Evolutionary conservation across 495 filamentous ascomycete species (phyloP).

Genomic region (Pyrenopolyporus hunteri): DNA sequence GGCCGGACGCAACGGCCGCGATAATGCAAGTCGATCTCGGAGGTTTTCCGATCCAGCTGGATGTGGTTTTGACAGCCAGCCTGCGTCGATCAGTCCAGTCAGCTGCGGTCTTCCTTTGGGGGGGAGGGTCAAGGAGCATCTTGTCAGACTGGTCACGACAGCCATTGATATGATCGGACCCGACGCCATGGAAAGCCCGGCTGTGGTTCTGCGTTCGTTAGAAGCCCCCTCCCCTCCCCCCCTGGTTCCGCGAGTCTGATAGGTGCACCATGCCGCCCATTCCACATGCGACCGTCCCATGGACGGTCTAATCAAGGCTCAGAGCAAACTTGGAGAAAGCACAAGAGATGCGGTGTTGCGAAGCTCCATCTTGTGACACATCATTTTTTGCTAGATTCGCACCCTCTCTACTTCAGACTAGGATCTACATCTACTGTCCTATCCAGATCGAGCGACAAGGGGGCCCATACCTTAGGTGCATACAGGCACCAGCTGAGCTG

Average conservation of each 20-base stretch:
- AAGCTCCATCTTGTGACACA: constrained; percentile 28
- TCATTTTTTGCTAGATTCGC: constrained; percentile 34
- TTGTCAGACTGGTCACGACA: constrained; percentile 34
- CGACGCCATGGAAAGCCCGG: constrained; percentile 36
- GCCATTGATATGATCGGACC: constrained; percentile 38
- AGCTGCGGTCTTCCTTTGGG: constrained; percentile 23
- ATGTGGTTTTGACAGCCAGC: constrained; percentile 20
- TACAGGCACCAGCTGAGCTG: no score
- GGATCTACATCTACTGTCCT: constrained; percentile 19
- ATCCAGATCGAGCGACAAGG: constrained; percentile 20
- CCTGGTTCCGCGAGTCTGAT: constrained; percentile 11
- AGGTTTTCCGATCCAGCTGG: constrained; percentile 33
- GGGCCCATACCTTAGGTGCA: constrained; percentile 1
- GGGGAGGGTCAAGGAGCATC: constrained; percentile 12
- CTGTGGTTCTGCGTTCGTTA: constrained; percentile 16
- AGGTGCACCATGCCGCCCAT: constrained; percentile 12
- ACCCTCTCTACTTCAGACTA: constrained; percentile 27
- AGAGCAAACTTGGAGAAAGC: constrained; percentile 28
- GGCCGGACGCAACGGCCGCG: constrained; percentile 29
- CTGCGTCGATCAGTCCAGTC: constrained; percentile 23
- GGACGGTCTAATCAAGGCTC: constrained; percentile 2
- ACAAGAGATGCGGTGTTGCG: constrained; percentile 4
- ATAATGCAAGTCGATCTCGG: constrained; percentile 42
- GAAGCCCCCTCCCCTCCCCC: no score
- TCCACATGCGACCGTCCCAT: constrained; percentile 7